These are phyloP conservation scores for Teratosphaeria epicoccoides DNA, from an alignment of 2,329 filamentous ascomycete genomes.

Conservation along the genomic window DNA sequence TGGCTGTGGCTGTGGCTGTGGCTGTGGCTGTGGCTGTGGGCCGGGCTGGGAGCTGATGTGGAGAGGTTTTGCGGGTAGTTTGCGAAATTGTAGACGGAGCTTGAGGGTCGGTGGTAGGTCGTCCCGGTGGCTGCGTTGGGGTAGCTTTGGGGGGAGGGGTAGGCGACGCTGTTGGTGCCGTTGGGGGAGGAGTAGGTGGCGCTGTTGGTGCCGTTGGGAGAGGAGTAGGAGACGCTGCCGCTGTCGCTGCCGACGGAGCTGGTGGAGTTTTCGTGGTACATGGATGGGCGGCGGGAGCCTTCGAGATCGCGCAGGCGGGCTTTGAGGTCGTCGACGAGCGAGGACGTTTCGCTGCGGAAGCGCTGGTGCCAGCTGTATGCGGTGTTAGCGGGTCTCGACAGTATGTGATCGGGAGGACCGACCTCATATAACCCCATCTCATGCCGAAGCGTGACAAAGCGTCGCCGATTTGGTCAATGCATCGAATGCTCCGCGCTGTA, in stretches of 20 bases:
- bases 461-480: slow-evolving; percentile 38
- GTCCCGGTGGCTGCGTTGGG: not conserved
- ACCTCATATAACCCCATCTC: slow-evolving; percentile 38
- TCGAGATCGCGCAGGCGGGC: slow-evolving; percentile 27
- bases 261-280: slow-evolving; percentile 18
- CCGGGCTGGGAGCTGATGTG: slow-evolving; percentile 9
- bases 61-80: not conserved
- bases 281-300: slow-evolving; percentile 16
- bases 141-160: slow-evolving; percentile 12
- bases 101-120: slow-evolving; percentile 3
- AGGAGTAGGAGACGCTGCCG: slow-evolving; percentile 13
- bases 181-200: slow-evolving; percentile 18
- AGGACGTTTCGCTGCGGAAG: slow-evolving; percentile 35
- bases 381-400: slow-evolving; percentile 3
- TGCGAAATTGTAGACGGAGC: slow-evolving; percentile 5
- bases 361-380: slow-evolving; percentile 36
- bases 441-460: slow-evolving; percentile 37
- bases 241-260: slow-evolving; percentile 18
- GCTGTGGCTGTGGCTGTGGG: slow-evolving; percentile 7
- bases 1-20: slow-evolving; percentile 6
- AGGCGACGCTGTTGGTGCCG: slow-evolving; percentile 13
- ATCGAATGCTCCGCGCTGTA: slow-evolving; percentile 32
- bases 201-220: slow-evolving; percentile 13
- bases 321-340: slow-evolving; percentile 32
- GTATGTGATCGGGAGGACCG: not conserved